phyloP scores from a whole-genome alignment of 192 early-diverging fungal species.

The Gaertneriomyces sp. region DNA sequence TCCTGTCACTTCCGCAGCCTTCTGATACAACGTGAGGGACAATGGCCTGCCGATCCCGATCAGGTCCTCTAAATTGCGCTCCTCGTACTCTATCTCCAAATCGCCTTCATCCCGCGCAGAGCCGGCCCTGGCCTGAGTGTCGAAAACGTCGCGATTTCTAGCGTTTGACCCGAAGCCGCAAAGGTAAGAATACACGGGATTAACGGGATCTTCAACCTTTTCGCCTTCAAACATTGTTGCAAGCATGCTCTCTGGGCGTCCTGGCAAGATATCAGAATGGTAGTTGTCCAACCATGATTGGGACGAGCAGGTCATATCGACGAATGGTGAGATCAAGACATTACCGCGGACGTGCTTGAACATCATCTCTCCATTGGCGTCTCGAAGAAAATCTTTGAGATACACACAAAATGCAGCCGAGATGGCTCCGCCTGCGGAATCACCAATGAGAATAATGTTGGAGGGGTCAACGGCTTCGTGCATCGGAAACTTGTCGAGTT shows the following conservation, averaged over 20 bases:
- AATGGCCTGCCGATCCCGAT: too few relatives aligned
- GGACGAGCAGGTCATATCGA: conserved; percentile 35
- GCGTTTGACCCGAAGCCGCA: conserved; percentile 17
- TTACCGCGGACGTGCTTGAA: background rate
- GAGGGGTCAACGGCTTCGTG: conserved; percentile 36
- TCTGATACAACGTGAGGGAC: too few relatives aligned
- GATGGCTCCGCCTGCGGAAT: conserved; percentile 32
- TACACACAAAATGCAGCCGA: background rate
- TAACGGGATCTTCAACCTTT: conserved; percentile 7
- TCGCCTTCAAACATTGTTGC: conserved; percentile 16
- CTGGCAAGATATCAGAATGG: conserved; percentile 29
- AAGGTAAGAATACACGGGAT: conserved; percentile 39
- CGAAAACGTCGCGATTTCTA: too few relatives aligned
- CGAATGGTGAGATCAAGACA: conserved; percentile 34
- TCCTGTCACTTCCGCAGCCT: too few relatives aligned
- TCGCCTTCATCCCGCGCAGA: too few relatives aligned
- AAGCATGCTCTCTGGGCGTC: conserved; percentile 22
- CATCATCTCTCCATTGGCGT: background rate
- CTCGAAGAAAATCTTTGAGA: conserved; percentile 6
- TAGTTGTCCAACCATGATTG: conserved; percentile 39
- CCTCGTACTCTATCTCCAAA: too few relatives aligned
- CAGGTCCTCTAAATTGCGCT: too few relatives aligned
- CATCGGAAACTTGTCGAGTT: background rate
- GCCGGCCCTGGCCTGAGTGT: too few relatives aligned
- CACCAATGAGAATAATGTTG: conserved; percentile 42